Evolutionary conservation across 2,329 filamentous ascomycete species (phyloP).

Genomic region (Aspergillus hiratsukae): DNA sequence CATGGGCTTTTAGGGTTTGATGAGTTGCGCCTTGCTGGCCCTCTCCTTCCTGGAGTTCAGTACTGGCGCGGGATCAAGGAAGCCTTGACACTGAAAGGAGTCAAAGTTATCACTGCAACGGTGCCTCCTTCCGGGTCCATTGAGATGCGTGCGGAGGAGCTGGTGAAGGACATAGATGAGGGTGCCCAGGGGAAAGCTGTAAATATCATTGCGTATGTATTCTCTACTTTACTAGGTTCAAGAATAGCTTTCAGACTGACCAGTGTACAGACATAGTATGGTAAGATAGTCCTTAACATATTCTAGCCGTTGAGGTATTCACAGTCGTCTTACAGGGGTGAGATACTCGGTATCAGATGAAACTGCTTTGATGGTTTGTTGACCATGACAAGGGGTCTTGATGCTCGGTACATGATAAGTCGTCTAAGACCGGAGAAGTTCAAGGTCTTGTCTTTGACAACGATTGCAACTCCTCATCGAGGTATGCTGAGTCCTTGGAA

Average conservation of each 20-base stretch:
- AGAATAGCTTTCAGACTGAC: slow-evolving; percentile 2
- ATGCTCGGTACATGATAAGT: slow-evolving; percentile 62
- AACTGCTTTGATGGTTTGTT: slow-evolving; percentile 1
- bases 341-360: slow-evolving; percentile 10
- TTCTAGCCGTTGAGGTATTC: not conserved
- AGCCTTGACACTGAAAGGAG: slow-evolving; percentile 51
- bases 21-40: slow-evolving; percentile 53
- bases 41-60: slow-evolving; percentile 53
- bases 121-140: slow-evolving; percentile 59
- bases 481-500: slow-evolving; percentile 27
- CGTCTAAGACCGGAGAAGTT: slow-evolving; percentile 58
- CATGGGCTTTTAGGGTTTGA: slow-evolving; percentile 65
- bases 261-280: slow-evolving; percentile 43
- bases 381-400: slow-evolving; percentile 49
- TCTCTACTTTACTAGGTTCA: not conserved
- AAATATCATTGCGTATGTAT: slow-evolving; percentile 59
- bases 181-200: slow-evolving; percentile 55
- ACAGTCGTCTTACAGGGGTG: slow-evolving; percentile 27
- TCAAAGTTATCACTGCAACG: slow-evolving; percentile 58
- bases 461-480: slow-evolving; percentile 58
- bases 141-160: slow-evolving; percentile 51
- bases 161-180: slow-evolving; percentile 50
- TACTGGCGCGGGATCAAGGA: slow-evolving; percentile 63
- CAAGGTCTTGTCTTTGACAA: slow-evolving; percentile 67
- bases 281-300: slow-evolving; percentile 24